A percentile compares a stretch with the other conserved stretches of the same genome.
phyloP scores from a whole-genome alignment of 345 rosid species.

The Microthlaspi erraticum region DNA sequence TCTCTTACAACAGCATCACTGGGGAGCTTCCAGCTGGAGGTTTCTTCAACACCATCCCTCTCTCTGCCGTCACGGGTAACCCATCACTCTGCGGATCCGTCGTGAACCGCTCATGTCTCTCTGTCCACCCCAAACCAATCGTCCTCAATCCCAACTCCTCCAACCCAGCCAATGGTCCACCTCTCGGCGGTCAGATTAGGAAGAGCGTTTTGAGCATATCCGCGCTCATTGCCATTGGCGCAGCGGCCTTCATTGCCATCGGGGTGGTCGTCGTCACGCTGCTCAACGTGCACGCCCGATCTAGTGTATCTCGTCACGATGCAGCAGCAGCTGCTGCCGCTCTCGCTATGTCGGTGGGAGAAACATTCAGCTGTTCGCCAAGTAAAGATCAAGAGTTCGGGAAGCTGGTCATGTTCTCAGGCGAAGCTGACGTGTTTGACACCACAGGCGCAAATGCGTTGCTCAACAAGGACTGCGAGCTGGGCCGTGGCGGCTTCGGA shows the following conservation, averaged over 20 bases:
- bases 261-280: constrained; percentile 90
- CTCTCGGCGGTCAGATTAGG: constrained; percentile 55
- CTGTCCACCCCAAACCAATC: constrained; percentile 88
- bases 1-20: constrained; percentile 75
- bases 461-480: constrained; percentile 92
- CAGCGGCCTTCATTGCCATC: constrained; percentile 79
- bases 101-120: constrained; percentile 82
- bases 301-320: constrained; percentile 62
- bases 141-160: constrained; percentile 95
- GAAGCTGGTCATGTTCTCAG: constrained; percentile 95
- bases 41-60: constrained; percentile 87
- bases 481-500: constrained; percentile 99
- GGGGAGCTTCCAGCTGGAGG: constrained; percentile 94
- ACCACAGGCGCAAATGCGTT: constrained; percentile 76
- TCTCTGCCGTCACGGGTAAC: constrained; percentile 71
- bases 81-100: constrained; percentile 90
- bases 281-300: constrained; percentile 76
- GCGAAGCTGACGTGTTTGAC: constrained; percentile 79
- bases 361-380: constrained; percentile 84
- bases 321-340: constrained; percentile 56
- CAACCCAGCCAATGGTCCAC: constrained; percentile 49
- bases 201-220: constrained; percentile 84
- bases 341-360: constrained; percentile 63
- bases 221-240: constrained; percentile 91
- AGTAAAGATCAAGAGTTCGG: constrained; percentile 82